phyloP scores from a whole-genome alignment of 2,329 filamentous ascomycete species.

The Arthrinium puccinioides region DNA sequence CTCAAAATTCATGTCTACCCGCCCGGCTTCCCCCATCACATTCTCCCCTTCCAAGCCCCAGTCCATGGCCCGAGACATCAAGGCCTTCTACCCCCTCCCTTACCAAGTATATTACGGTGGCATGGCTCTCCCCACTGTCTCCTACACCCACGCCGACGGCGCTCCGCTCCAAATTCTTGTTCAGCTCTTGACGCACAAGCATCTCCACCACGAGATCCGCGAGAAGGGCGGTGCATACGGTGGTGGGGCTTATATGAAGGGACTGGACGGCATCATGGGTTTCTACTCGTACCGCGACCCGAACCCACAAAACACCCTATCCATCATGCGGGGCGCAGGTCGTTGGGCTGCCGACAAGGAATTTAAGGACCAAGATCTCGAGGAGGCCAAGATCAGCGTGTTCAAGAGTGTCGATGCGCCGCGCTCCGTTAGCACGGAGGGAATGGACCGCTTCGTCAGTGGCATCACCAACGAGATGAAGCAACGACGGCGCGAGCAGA shows the following conservation, averaged over 20 bases:
- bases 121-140: slow-evolving; percentile 72
- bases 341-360: slow-evolving; percentile 72
- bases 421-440: slow-evolving; percentile 77
- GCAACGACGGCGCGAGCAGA: slow-evolving; percentile 71
- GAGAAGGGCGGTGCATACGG: slow-evolving; percentile 97
- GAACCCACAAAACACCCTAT: slow-evolving; percentile 81
- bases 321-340: slow-evolving; percentile 77
- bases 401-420: slow-evolving; percentile 92
- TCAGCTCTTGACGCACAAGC: slow-evolving; percentile 90
- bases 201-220: slow-evolving; percentile 93
- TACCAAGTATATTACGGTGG: slow-evolving; percentile 97
- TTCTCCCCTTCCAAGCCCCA: slow-evolving; percentile 27
- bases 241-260: slow-evolving; percentile 76
- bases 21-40: slow-evolving; percentile 39
- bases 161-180: slow-evolving; percentile 83
- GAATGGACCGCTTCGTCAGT: slow-evolving; percentile 76
- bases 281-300: slow-evolving; percentile 97
- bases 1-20: slow-evolving; percentile 57
- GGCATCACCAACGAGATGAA: slow-evolving; percentile 86
- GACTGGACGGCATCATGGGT: slow-evolving; percentile 78
- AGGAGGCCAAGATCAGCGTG: slow-evolving; percentile 91
- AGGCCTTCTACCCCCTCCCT: slow-evolving; percentile 86
- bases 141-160: slow-evolving; percentile 68
- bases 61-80: slow-evolving; percentile 43
- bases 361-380: slow-evolving; percentile 79